Evolutionary conservation across 495 filamentous ascomycete species (phyloP).

Genomic region (Neurospora discreta): DNA sequence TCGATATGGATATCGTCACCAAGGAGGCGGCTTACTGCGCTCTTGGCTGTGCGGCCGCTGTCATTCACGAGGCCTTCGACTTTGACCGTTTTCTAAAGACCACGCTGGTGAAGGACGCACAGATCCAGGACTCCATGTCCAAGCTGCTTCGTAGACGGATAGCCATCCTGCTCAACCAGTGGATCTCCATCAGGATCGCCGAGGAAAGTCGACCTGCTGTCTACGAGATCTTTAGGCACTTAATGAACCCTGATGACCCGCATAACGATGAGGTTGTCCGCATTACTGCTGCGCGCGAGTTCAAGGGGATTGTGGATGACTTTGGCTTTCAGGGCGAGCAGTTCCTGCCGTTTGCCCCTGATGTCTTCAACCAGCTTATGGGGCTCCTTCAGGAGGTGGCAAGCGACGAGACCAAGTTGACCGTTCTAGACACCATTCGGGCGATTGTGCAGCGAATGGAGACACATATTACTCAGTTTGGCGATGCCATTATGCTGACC

Average conservation of each 20-base stretch:
- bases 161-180: conserved; percentile 78
- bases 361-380: conserved; percentile 59
- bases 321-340: conserved; percentile 61
- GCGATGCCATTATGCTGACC: conserved; percentile 66
- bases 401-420: conserved; percentile 75
- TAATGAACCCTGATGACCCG: conserved; percentile 65
- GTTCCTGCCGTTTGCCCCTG: conserved; percentile 64
- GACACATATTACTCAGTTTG: conserved; percentile 57
- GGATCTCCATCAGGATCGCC: conserved; percentile 66
- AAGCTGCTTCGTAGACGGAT: conserved; percentile 83
- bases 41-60: conserved; percentile 71
- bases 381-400: conserved; percentile 70
- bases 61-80: conserved; percentile 57
- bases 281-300: conserved; percentile 76
- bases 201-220: conserved; percentile 56
- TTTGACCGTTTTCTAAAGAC: conserved; percentile 68
- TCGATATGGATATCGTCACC: conserved; percentile 56
- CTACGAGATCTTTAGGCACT: conserved; percentile 79
- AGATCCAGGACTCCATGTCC: conserved; percentile 61
- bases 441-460: conserved; percentile 74
- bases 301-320: conserved; percentile 67
- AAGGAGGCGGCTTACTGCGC: conserved; percentile 94
- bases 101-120: conserved; percentile 68
- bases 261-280: conserved; percentile 87
- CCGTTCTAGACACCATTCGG: conserved; percentile 71